phyloP scores from a whole-genome alignment of 2,329 filamentous ascomycete genomes.

The Corinectria fuckeliana region DNA sequence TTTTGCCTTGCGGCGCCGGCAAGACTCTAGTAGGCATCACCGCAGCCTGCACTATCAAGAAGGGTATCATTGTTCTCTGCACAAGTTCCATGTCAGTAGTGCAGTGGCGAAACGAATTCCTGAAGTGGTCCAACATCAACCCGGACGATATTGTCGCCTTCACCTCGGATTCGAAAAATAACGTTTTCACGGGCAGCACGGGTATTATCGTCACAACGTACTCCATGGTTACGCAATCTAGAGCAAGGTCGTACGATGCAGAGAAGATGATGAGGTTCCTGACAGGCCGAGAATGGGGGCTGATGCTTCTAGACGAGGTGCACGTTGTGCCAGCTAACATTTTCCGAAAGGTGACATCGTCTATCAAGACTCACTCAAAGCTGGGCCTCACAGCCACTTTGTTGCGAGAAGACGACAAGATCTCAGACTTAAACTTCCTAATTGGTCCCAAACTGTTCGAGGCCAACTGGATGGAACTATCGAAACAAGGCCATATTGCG shows the following conservation, averaged over 20 bases:
- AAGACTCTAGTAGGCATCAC: slow-evolving; percentile 99
- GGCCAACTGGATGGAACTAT: slow-evolving; percentile 99
- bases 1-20: slow-evolving; percentile 92
- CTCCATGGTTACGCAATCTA: slow-evolving; percentile 95
- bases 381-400: slow-evolving; percentile 93
- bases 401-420: slow-evolving; percentile 97
- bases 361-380: slow-evolving; percentile 94
- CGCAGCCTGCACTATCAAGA: slow-evolving; percentile 96
- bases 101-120: slow-evolving; percentile 94
- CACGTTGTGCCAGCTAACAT: slow-evolving; percentile 97
- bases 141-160: slow-evolving; percentile 94
- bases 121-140: slow-evolving; percentile 97
- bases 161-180: slow-evolving; percentile 88
- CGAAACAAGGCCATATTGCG: slow-evolving; percentile 95
- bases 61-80: slow-evolving; percentile 92
- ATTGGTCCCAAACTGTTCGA: slow-evolving; percentile 98
- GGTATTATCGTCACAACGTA: slow-evolving; percentile 98
- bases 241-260: slow-evolving; percentile 87
- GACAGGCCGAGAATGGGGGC: slow-evolving; percentile 87
- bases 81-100: slow-evolving; percentile 98
- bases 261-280: slow-evolving; percentile 98
- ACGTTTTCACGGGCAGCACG: slow-evolving; percentile 81
- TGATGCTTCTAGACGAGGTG: slow-evolving; percentile 97
- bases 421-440: slow-evolving; percentile 94
- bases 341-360: slow-evolving; percentile 91